Percentiles rank a stretch among this genome's conserved stretches.
phyloP scores from a whole-genome alignment of 805 yeast genomes.

The Debaryomyces tyrocola region DNA sequence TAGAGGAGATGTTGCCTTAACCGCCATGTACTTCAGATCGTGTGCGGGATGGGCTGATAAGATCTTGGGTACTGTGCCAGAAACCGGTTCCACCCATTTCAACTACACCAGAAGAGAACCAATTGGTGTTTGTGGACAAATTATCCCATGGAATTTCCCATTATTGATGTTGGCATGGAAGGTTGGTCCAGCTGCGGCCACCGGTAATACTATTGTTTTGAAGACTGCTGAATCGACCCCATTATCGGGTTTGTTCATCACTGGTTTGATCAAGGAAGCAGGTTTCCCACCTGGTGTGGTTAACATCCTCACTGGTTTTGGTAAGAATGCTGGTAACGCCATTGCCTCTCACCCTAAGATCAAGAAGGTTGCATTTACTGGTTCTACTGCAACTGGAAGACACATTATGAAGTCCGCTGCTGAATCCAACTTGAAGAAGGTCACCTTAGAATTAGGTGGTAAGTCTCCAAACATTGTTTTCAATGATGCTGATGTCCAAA shows the following conservation, averaged over 20 bases:
- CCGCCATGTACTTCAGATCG: constrained; percentile 70
- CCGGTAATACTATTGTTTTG: constrained; percentile 85
- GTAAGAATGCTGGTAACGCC: constrained; percentile 81
- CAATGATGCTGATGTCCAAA: constrained; percentile 78
- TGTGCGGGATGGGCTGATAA: constrained; percentile 94
- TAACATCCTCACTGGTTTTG: constrained; percentile 84
- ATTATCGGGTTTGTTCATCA: constrained; percentile 76
- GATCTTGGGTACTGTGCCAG: constrained; percentile 70
- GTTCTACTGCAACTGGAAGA: constrained; percentile 90
- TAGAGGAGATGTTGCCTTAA: constrained; percentile 71
- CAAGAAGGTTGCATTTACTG: constrained; percentile 92
- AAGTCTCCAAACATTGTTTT: constrained; percentile 91
- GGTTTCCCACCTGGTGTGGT: constrained; percentile 92
- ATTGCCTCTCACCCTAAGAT: constrained; percentile 76
- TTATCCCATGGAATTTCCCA: constrained; percentile 98
- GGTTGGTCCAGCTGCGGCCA: constrained; percentile 87
- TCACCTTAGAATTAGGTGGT: constrained; percentile 94
- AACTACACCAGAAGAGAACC: constrained; percentile 86
- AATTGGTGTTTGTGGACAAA: constrained; percentile 92
- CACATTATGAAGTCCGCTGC: constrained; percentile 79
- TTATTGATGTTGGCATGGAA: constrained; percentile 93
- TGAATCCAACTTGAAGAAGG: constrained; percentile 77
- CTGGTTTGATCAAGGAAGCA: constrained; percentile 69
- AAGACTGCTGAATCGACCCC: constrained; percentile 95
- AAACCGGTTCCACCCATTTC: constrained; percentile 73